Conservation (phyloP, 2,329 filamentous ascomycete species). For the Epichloe scottii region DNA sequence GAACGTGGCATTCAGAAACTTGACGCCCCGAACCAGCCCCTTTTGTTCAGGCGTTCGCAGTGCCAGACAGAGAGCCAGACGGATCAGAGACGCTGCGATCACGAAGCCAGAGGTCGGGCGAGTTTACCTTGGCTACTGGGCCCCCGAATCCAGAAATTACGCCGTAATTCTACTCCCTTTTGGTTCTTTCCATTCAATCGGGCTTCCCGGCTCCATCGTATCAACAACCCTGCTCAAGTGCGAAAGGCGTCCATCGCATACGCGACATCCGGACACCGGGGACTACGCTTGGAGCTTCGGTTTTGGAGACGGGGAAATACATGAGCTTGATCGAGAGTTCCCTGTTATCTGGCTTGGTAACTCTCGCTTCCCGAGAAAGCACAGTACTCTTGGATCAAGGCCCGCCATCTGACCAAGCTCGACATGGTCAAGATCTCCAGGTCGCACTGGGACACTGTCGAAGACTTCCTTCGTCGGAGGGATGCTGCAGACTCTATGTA, state of each 20-base stretch:
- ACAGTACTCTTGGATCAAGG: background rate
- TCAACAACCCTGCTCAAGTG: background rate
- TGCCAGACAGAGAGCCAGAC: background rate
- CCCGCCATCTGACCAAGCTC: background rate
- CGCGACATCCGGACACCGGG: background rate
- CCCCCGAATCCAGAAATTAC: background rate
- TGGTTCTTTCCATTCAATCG: background rate
- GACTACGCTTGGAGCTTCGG: background rate
- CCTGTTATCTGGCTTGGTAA: background rate
- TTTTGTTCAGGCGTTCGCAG: background rate
- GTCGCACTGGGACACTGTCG: background rate
- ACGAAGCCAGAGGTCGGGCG: background rate
- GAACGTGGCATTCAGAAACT: no score
- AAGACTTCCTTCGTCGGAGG: background rate
- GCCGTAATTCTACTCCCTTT: background rate
- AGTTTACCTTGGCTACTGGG: background rate
- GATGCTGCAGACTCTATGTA: background rate
- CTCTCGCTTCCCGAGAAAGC: background rate
- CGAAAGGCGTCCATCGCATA: background rate
- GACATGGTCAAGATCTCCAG: background rate
- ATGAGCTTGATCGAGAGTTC: background rate
- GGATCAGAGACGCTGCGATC: background rate
- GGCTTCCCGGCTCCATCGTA: background rate
- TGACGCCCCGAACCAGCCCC: background rate
- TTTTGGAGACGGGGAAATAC: background rate